Evolutionary conservation across 192 early-diverging fungal species (phyloP).

Genomic region (Coemansia sp.): DNA sequence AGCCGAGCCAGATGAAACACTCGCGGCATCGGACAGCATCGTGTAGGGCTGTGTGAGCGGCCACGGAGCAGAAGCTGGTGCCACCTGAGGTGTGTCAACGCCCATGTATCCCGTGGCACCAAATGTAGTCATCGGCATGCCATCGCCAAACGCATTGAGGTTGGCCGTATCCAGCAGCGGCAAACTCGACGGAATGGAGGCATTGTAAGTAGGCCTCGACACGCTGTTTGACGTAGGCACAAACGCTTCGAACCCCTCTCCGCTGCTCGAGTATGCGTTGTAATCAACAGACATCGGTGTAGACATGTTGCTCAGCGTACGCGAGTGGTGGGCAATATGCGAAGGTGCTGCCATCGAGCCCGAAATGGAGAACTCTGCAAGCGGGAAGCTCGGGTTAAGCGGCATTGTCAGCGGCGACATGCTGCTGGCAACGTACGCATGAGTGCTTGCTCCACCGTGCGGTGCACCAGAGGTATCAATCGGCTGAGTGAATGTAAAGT

Average conservation of each 20-base stretch:
- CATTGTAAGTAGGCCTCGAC: neutral
- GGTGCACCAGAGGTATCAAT: conserved; percentile 7
- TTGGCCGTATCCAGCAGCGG: conserved; percentile 41
- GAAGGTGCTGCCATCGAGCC: neutral
- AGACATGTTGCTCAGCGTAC: conserved; percentile 34
- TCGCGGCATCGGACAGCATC: conserved; percentile 9
- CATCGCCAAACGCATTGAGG: conserved; percentile 24
- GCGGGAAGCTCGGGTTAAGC: conserved; percentile 51
- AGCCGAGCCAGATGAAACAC: conserved; percentile 3
- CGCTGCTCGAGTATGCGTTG: conserved; percentile 19
- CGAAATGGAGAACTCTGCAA: conserved; percentile 35
- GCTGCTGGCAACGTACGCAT: conserved; percentile 16
- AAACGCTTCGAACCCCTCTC: conserved; percentile 21
- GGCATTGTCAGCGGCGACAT: conserved; percentile 41
- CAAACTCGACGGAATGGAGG: conserved; percentile 8
- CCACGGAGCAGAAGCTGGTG: conserved; percentile 15
- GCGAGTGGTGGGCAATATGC: conserved; percentile 18
- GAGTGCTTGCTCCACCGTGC: conserved; percentile 7
- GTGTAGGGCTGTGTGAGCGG: conserved; percentile 21
- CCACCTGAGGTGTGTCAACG: conserved; percentile 13
- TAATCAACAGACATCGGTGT: conserved; percentile 23
- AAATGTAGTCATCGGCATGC: conserved; percentile 27
- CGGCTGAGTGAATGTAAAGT: conserved; percentile 39
- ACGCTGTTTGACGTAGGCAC: conserved; percentile 12
- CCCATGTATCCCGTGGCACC: conserved; percentile 27